Evolutionary conservation across 106 monocot genomes (phyloP).

Genomic region (Allium fistulosum): DNA sequence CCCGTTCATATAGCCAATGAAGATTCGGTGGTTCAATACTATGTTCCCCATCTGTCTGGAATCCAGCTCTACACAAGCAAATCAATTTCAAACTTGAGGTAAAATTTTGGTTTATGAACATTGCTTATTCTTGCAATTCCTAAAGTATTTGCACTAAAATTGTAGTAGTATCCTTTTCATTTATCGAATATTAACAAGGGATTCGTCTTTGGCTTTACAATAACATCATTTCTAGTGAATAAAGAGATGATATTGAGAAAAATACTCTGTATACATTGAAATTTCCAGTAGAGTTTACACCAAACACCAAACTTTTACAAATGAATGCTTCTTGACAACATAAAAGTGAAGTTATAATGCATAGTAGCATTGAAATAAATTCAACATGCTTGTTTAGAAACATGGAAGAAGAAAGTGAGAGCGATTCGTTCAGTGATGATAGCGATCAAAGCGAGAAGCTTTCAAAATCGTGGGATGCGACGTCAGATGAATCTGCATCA

Average conservation of each 20-base stretch:
- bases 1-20: conserved; percentile 15
- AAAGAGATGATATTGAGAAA: too few relatives aligned
- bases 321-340: too few relatives aligned
- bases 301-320: too few relatives aligned
- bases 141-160: too few relatives aligned
- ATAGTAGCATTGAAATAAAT: not conserved
- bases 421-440: conserved; percentile 52
- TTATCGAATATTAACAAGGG: too few relatives aligned
- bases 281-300: too few relatives aligned
- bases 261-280: too few relatives aligned
- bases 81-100: conserved; percentile 20
- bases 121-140: too few relatives aligned
- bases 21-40: conserved; percentile 42
- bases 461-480: conserved; percentile 40
- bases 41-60: conserved; percentile 48
- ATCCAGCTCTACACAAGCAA: conserved; percentile 48
- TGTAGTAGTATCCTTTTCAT: too few relatives aligned
- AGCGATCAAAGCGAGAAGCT: conserved; percentile 45
- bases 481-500: conserved; percentile 22
- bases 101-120: not conserved
- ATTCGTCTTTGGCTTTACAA: too few relatives aligned
- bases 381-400: conserved; percentile 9
- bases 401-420: conserved; percentile 24
- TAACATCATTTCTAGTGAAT: too few relatives aligned
- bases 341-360: too few relatives aligned